A percentile compares a stretch with the other conserved stretches of the same genome.
Conservation (phyloP, 163 green algal genomes). For the Trebouxia gelatinosa region DNA sequence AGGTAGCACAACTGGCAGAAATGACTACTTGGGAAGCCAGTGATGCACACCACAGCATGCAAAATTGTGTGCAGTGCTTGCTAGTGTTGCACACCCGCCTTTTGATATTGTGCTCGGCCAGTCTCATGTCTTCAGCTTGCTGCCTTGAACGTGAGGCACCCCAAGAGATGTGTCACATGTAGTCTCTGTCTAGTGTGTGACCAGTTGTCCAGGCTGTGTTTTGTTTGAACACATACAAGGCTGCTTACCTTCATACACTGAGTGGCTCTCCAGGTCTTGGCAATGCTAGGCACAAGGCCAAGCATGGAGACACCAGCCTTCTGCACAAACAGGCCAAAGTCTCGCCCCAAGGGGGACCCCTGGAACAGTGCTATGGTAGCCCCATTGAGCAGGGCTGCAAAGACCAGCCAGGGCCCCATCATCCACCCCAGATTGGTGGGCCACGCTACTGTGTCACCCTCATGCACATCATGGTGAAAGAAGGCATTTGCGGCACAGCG, state of each 20-base stretch:
- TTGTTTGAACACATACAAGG: no score
- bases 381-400: slow-evolving; percentile 80
- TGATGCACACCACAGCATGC: no score
- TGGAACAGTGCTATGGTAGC: slow-evolving; percentile 83
- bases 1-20: no score
- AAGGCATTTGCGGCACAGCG: slow-evolving; percentile 72
- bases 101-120: no score
- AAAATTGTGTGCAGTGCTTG: no score
- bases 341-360: slow-evolving; percentile 66
- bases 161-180: no score
- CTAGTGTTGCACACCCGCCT: no score
- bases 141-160: no score
- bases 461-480: slow-evolving; percentile 74
- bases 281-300: slow-evolving; percentile 66
- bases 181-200: no score
- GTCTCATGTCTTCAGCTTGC: no score
- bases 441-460: slow-evolving; percentile 76
- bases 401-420: slow-evolving; percentile 94
- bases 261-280: slow-evolving; percentile 68
- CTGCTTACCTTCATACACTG: slow-evolving; percentile 57
- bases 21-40: no score
- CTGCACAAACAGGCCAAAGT: slow-evolving; percentile 83
- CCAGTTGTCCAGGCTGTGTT: no score
- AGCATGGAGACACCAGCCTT: slow-evolving; percentile 74
- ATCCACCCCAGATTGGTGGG: slow-evolving; percentile 82